Base-by-base conservation (phyloP, 2,329 filamentous ascomycete genomes). In the Xenosphaeropsis pyriputrescens region DNA sequence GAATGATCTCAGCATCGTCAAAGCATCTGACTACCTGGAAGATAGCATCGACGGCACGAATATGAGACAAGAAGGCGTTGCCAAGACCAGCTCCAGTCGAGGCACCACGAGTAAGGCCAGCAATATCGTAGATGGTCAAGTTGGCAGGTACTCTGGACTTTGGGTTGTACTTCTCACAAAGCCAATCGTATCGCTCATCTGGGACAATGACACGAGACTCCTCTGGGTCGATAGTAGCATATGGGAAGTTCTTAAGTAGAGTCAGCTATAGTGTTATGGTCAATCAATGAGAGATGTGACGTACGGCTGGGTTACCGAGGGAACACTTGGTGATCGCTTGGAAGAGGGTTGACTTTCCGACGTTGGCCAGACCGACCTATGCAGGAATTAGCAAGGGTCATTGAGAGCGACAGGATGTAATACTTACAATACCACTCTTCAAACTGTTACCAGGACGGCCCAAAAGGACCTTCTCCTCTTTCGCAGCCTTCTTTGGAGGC, bases 301-400 rank as follows among this genome's bases (percentile, higher is more conserved):
- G 63, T 71, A 85, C 79, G 68, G 91, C 91, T 54, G 93, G 93
- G 69, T 96, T 98, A 66, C 93, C 91, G 55, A 98, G 79, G 48
- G 78, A 77, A 64, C 82, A 94, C 72, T 95, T 96, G 59, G 91
- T 98, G 65, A 98, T 95, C 58, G 91, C 86, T 71, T 98, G 93
- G 76, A 98, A 98, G 54, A 98, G 78, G 26, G 93, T 98, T 49
- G 91, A 98, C 70, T 98, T 98, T 63, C 91, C 91, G 53, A 98
- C 93, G 64, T 98, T 98, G 63, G 91, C 91, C 56, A 98, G 79
- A 66, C 91, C 91, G 63, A 98, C 86, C 86, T 94, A 60, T 39
- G 43, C 41, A 17, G 14, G 37, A 18, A 39, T 48, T 36, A 46
- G 43, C 34, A 34, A 35, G 30, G 18, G 11, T 34, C 19, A 39